Base-by-base conservation (phyloP, 805 yeast genomes). In the Deakozyma indianensis region DNA sequence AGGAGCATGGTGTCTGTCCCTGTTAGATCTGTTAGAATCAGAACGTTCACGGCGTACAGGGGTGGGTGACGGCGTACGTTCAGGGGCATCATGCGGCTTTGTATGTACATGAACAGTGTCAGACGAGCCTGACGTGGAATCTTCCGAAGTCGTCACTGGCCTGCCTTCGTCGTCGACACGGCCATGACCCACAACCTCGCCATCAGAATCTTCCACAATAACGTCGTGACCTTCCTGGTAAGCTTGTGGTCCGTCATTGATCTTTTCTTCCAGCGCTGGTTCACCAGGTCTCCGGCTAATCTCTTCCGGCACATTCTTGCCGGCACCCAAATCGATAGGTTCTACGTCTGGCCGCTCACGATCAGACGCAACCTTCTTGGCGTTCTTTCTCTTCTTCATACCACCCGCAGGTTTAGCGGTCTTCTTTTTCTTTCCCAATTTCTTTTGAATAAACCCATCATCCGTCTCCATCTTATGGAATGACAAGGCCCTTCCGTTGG, bases 381-480 rank as follows among this genome's bases (percentile, higher is more conserved):
- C 47, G 42, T 49, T 50, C 48, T 50, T 28, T 41, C 51, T 43
- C 32, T 50, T 47, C 45, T 45, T 51, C 52, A 50, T 50, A 14
- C 56, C 58, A n/a, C 57, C 57, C 27, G 53, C 53, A 20, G 57
- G 53, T 27, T 52, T 47, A 23, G 52, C 46, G 41, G 43, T 28
- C 28, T 41, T 38, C 21, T 35, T 38, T 16, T 51, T 55, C 41
- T 42, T 27, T 47, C 51, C 15, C 45, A 50, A 20, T 2, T 54
- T 46, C 15, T 32, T 44, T 29, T 18, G 44, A 21, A 42, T 48
- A 16, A 44, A 43, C n/a, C 51, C 51, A 2, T 71, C 74, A 51
- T 65, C 65, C 0, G 94, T 84, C 57, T 86, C 96, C 41, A 86
- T 74, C 56, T 94, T 73, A 48, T 82, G 88, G 50, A 88, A 71